A percentile compares a stretch with the other conserved stretches of the same genome.
Conservation (phyloP, 352 stramenopile genomes). For the Globisporangium apiculatum region DNA sequence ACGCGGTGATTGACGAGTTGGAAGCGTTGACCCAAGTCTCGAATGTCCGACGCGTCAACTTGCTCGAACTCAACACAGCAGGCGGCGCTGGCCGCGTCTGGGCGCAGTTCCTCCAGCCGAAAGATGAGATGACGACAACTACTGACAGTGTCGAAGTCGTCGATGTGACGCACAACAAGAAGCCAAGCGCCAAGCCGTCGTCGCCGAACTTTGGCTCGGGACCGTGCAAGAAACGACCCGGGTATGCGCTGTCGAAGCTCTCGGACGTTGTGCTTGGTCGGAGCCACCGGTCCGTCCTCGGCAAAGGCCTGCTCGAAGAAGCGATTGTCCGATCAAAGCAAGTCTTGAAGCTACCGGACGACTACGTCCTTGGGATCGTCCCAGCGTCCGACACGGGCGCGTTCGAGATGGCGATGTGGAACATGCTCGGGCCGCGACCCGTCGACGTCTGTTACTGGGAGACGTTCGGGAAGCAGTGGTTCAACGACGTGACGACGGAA, state of each 20-base stretch:
- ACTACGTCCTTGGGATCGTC: slow-evolving; percentile 96
- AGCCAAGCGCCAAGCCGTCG: slow-evolving; percentile 63
- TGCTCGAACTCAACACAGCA: slow-evolving; percentile 63
- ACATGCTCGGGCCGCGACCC: slow-evolving; percentile 91
- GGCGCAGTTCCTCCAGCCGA: slow-evolving; percentile 55
- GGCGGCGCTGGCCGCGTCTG: slow-evolving; percentile 36
- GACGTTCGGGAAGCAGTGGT: slow-evolving; percentile 96
- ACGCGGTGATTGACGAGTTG: slow-evolving; percentile 81
- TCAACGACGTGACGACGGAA: slow-evolving; percentile 92
- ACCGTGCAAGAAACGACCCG: slow-evolving; percentile 98
- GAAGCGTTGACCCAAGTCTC: slow-evolving; percentile 60
- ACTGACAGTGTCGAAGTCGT: slow-evolving; percentile 33
- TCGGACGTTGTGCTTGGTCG: slow-evolving; percentile 88
- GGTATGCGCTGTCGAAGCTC: slow-evolving; percentile 89
- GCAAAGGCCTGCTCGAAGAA: slow-evolving; percentile 94
- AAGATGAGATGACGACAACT: slow-evolving; percentile 13
- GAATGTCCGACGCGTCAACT: slow-evolving; percentile 82
- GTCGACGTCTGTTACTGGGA: slow-evolving; percentile 96
- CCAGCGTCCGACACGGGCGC: slow-evolving; percentile 97
- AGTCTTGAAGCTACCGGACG: slow-evolving; percentile 91
- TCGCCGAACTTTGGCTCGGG: slow-evolving; percentile 97
- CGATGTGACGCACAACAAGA: slow-evolving; percentile 33
- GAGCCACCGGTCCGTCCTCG: slow-evolving; percentile 96
- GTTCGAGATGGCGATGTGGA: slow-evolving; percentile 99
- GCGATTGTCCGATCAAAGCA: slow-evolving; percentile 94